Conservation (phyloP, 495 filamentous ascomycete species). For the Trichoderma parareesei region DNA sequence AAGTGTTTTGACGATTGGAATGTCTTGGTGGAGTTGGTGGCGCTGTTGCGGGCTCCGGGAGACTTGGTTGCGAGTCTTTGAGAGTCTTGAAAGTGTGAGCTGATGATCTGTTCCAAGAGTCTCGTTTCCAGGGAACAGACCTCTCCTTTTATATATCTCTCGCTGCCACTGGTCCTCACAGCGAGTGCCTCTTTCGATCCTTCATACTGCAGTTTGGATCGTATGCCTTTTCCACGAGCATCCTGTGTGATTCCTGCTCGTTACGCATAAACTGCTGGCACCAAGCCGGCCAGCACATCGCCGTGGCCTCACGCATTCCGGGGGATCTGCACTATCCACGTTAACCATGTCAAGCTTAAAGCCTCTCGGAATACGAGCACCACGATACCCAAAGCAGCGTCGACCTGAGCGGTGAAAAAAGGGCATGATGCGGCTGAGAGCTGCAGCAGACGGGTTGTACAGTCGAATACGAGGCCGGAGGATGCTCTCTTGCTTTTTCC, state of each 20-base stretch:
- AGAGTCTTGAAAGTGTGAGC: neutral
- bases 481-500: neutral
- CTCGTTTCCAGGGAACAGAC: neutral
- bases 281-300: neutral
- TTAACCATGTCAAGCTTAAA: neutral
- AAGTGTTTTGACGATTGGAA: neutral
- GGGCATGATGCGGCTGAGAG: neutral
- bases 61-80: neutral
- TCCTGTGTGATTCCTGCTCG: neutral
- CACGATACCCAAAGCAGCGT: neutral
- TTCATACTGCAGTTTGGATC: neutral
- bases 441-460: neutral
- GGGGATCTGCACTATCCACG: neutral
- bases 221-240: neutral
- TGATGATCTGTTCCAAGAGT: neutral
- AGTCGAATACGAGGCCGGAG: conserved; percentile 1
- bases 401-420: neutral
- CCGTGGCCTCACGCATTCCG: neutral
- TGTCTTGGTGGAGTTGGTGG: neutral
- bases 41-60: neutral
- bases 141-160: neutral
- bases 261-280: neutral
- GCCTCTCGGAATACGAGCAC: conserved; percentile 1
- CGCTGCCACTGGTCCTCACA: neutral
- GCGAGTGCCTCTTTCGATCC: neutral